Base-by-base conservation (phyloP, 129 eudicot species). In the Apium graveolens region DNA sequence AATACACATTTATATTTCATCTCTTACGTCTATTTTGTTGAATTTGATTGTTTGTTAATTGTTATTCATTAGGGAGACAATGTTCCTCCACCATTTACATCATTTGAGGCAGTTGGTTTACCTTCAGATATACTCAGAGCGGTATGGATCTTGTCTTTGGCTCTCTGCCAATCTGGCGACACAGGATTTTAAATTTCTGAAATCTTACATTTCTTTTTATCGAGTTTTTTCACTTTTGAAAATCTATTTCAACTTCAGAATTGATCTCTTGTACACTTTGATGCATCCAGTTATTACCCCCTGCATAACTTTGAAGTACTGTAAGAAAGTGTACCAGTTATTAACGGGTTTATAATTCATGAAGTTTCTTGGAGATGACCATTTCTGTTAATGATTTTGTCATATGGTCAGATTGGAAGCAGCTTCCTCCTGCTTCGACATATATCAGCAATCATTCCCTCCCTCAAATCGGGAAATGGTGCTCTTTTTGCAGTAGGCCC, bases 321-420 rank as follows among this genome's bases (percentile, higher is more conserved):
- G 90, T 85, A 84, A 71, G 79, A 66, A 76, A 82, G 86, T 83
- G 85, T 87, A 81, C 89, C 95, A 83, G 84, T 84, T 72, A 24
- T 55, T 10, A 20, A 75, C 88, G 91, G 93, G 89, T 90, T 88
- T 88, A 90, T 81, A 88, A 88, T 87, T 92, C 92, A 88, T 83
- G 88, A 86, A 83, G 82, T 86, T 80, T 90, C 82, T 82, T 87
- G 82, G 84, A 81, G 32, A n/a, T 57, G 92, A 81, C 89, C 11
- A 81, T 81, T 83, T 86, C 84, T 85, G 76, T 94, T 86, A 85
- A 81, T 83, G 88, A 86, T 93, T 86, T 81, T 86, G 93, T 87
- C 96, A 83, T 87, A 83, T 95, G 92, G 96, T 87, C 96, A 82
- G 81, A 60, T 86, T 86, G 91, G 88, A 88, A 91, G 97, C 80